phyloP scores from a whole-genome alignment of 2,329 filamentous ascomycete species.

The Mollisia scopiformis region DNA sequence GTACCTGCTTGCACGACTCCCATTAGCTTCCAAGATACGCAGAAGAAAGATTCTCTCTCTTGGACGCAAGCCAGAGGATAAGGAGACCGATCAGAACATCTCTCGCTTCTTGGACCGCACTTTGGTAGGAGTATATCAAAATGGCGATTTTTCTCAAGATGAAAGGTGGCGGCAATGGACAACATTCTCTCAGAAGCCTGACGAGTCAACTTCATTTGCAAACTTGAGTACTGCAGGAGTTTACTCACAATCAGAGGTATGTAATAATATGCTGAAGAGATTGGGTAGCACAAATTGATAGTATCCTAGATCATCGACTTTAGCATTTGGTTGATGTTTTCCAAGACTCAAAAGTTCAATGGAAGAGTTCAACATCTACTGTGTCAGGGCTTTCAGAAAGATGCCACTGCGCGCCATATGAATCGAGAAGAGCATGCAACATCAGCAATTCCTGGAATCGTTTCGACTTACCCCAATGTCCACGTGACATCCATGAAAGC shows the following conservation, averaged over 20 bases:
- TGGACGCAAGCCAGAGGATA: constrained; percentile 19
- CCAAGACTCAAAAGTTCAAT: constrained; percentile 48
- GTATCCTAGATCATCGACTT: constrained; percentile 71
- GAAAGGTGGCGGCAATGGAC: constrained; percentile 58
- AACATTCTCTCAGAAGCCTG: constrained; percentile 62
- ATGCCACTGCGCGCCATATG: constrained; percentile 27
- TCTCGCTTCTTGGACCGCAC: constrained; percentile 35
- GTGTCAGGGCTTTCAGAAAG: constrained; percentile 77
- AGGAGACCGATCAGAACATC: constrained; percentile 16
- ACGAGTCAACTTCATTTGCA: constrained; percentile 57
- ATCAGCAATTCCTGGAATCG: constrained; percentile 66
- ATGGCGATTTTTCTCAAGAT: constrained; percentile 29
- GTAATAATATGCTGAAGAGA: constrained; percentile 31
- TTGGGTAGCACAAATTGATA: constrained; percentile 9
- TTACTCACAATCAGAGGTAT: constrained; percentile 68
- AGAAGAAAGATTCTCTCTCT: constrained; percentile 57
- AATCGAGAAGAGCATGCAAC: constrained; percentile 32
- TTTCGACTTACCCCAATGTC: constrained; percentile 66
- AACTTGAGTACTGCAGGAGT: constrained; percentile 44
- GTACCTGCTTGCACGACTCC: constrained; percentile 69
- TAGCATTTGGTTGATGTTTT: constrained; percentile 77
- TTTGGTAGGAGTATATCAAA: constrained; percentile 32
- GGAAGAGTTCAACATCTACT: constrained; percentile 73
- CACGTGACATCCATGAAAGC: constrained; percentile 71
- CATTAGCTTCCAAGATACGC: constrained; percentile 65